Conservation (phyloP, 2,329 filamentous ascomycete genomes). For the Talaromyces sp. region DNA sequence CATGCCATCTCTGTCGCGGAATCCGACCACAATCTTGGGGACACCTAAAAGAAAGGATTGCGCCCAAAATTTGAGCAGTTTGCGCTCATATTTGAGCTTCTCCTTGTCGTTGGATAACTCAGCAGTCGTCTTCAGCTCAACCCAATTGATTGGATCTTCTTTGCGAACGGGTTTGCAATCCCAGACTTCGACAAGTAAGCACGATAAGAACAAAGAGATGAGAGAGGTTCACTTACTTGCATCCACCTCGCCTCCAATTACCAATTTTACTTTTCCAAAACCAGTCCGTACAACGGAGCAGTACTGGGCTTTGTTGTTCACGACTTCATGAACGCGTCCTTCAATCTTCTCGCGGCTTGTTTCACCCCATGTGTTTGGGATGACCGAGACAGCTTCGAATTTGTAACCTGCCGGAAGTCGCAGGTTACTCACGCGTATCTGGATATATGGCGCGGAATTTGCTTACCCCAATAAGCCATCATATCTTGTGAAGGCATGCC, state of each 20-base stretch:
- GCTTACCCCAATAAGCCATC: conserved; percentile 87
- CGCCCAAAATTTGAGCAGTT: conserved; percentile 93
- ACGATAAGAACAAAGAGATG: neutral
- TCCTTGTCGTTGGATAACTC: conserved; percentile 67
- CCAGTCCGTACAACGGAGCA: conserved; percentile 90
- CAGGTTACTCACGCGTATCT: neutral
- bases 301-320: conserved; percentile 91
- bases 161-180: conserved; percentile 69
- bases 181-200: conserved; percentile 47
- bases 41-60: conserved; percentile 94
- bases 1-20: conserved; percentile 69
- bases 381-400: conserved; percentile 80
- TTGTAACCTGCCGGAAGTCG: conserved; percentile 71
- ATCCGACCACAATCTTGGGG: conserved; percentile 86
- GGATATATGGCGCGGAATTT: conserved; percentile 1
- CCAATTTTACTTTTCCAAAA: conserved; percentile 69
- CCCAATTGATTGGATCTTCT: conserved; percentile 76
- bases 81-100: conserved; percentile 74
- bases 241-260: conserved; percentile 92
- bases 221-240: conserved; percentile 56
- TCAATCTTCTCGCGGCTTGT: conserved; percentile 76
- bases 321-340: conserved; percentile 63
- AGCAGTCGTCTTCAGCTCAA: conserved; percentile 89
- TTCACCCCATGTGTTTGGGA: conserved; percentile 71
- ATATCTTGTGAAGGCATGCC: conserved; percentile 65